These are phyloP conservation scores for Saccharomycopsis sp. DNA, from an alignment of 805 yeast genomes.

Conservation along the genomic window DNA sequence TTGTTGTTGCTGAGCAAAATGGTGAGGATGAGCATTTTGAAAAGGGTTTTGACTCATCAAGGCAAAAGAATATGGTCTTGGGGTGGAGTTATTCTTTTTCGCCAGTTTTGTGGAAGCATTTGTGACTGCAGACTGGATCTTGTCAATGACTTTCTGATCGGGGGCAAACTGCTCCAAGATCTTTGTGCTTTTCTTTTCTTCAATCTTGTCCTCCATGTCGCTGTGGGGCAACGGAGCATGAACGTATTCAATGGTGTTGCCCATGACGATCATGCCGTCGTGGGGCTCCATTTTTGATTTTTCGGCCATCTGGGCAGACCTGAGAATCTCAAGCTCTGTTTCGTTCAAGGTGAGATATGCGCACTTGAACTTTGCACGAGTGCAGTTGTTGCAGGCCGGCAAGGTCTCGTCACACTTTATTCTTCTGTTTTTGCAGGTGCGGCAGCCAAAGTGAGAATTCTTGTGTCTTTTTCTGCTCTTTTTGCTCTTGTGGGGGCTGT, in stretches of 20 bases:
- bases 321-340: conserved; percentile 39
- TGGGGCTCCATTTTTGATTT: conserved; percentile 17
- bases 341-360: conserved; percentile 41
- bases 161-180: too few species aligned
- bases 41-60: too few species aligned
- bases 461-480: conserved; percentile 45
- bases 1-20: background rate
- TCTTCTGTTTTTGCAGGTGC: conserved; percentile 52
- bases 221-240: too few species aligned
- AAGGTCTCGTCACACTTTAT: conserved; percentile 58
- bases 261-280: background rate
- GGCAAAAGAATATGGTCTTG: too few species aligned
- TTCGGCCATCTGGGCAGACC: conserved; percentile 39
- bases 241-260: too few species aligned
- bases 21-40: too few species aligned
- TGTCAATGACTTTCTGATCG: too few species aligned
- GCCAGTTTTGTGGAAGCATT: too few species aligned
- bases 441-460: conserved; percentile 70
- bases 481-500: too few species aligned
- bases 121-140: background rate
- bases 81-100: too few species aligned
- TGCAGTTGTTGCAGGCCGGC: conserved; percentile 52
- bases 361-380: conserved; percentile 37
- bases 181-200: too few species aligned
- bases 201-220: too few species aligned